Percentiles rank a stretch among this genome's conserved stretches.
Conservation (phyloP, 2,329 filamentous ascomycete genomes). For the Microdochium trichocladiopsis region DNA sequence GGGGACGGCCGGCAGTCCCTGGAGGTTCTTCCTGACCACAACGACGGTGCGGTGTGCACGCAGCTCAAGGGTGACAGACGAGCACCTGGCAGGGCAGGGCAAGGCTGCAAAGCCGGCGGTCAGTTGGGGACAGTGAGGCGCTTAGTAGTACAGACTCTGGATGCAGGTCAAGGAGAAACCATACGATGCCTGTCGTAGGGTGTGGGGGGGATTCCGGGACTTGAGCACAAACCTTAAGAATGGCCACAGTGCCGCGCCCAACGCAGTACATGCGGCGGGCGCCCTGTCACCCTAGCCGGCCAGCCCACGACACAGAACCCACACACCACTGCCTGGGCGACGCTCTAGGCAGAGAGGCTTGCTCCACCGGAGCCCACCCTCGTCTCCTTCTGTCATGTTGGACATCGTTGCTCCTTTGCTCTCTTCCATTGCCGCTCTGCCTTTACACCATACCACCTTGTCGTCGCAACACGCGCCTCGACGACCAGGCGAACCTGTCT, state of each 20-base stretch:
- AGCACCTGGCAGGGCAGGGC: too few species aligned
- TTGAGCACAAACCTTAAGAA: background rate
- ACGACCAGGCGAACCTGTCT: too few species aligned
- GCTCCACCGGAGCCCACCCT: background rate
- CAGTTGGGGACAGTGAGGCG: too few species aligned
- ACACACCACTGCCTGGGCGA: background rate
- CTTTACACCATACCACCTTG: background rate
- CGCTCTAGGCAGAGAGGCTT: background rate
- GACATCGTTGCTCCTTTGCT: background rate
- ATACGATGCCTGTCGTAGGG: too few species aligned
- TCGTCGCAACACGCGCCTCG: background rate
- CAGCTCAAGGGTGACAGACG: too few species aligned
- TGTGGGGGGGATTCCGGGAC: too few species aligned
- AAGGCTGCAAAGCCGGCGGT: too few species aligned
- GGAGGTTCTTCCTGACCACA: too few species aligned
- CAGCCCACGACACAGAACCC: background rate
- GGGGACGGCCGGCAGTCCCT: too few species aligned
- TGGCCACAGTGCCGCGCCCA: background rate
- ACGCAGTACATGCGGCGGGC: background rate
- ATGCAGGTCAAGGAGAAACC: too few species aligned
- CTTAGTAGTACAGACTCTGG: too few species aligned
- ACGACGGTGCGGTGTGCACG: too few species aligned
- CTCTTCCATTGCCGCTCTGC: background rate
- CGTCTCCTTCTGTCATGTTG: background rate
- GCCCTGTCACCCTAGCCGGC: background rate